Evolutionary conservation across 148 eudicot species (phyloP).

Genomic region (Salicornia ramosissima): DNA sequence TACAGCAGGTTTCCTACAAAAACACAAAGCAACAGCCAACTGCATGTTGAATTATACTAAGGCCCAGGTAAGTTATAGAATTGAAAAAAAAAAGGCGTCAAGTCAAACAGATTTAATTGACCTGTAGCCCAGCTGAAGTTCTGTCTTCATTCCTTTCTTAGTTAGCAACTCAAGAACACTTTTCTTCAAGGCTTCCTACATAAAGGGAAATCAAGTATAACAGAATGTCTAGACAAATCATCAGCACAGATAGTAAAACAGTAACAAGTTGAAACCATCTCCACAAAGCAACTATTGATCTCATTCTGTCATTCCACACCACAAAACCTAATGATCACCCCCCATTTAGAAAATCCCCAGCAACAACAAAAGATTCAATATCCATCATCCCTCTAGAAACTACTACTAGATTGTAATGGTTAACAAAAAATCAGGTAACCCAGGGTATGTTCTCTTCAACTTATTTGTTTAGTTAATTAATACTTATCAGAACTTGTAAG

Average conservation of each 20-base stretch:
- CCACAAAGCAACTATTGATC: neutral
- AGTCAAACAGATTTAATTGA: conserved; percentile 22
- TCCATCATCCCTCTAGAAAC: neutral
- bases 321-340: neutral
- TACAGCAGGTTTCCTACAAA: conserved; percentile 87
- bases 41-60: neutral
- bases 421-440: too few species aligned
- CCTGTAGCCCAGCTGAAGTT: conserved; percentile 92
- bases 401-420: too few species aligned
- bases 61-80: neutral
- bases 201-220: conserved; percentile 15
- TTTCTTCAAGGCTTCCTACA: conserved; percentile 81
- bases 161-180: conserved; percentile 68
- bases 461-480: too few species aligned
- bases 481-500: too few species aligned
- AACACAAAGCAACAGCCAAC: conserved; percentile 17
- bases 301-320: neutral
- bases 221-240: conserved; percentile 12
- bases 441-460: too few species aligned
- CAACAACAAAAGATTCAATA: neutral
- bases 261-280: neutral
- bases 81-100: neutral
- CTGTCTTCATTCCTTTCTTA: conserved; percentile 68
- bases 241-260: conserved; percentile 1
- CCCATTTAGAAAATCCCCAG: neutral